Evolutionary conservation across 2,329 filamentous ascomycete genomes (phyloP), one percentile per base, ranked within the genome.

Genomic region (Arthrobotrys pseudoclavata): DNA sequence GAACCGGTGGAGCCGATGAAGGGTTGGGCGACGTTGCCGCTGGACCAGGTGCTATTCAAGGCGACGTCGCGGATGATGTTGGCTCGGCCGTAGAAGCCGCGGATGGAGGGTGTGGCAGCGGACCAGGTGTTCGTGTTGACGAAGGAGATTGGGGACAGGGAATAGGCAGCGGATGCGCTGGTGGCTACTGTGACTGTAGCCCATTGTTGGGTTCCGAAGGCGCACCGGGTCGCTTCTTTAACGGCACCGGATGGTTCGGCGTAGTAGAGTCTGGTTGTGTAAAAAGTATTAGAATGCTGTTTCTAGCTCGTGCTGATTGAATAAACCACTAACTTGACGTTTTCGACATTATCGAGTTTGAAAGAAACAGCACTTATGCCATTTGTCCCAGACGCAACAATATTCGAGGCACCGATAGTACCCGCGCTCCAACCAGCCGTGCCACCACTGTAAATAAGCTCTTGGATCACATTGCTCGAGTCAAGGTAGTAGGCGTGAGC

Each of bases 291-390:
- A 60, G 52, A 7, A 40, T 42, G 10, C n/a, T n/a, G n/a, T n/a
- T n/a, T n/a, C n/a, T n/a, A n/a, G n/a, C 7, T 42, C 4, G 6
- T 34, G 24, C 45, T 60, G 45, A 15, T 60, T 40, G 13, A 61
- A 29, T 15, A 0, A 24, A 34, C 24, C 15, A 50, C 22, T 40
- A 60, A 74, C 69, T 61, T 67, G 34, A 74, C 52, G n/a, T 67
- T 74, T n/a, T 74, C 69, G 26, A 53, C 69, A 42, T 42, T 15
- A 18, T 74, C 50, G 18, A 13, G 2, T 15, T 40, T 61, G 52
- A 74, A 74, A 1, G 69, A 67, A 22, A 74, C 24, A 6, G 69
- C 69, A 42, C 61, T 74, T 9, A 74, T 67, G 3, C 69, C 69
- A 48, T 52, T 60, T 13, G 50, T 57, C 15, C 48, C 61, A 37